These are phyloP conservation scores for Monosporozyma solicola DNA, from an alignment of 805 yeast species.

Conservation along the genomic window DNA sequence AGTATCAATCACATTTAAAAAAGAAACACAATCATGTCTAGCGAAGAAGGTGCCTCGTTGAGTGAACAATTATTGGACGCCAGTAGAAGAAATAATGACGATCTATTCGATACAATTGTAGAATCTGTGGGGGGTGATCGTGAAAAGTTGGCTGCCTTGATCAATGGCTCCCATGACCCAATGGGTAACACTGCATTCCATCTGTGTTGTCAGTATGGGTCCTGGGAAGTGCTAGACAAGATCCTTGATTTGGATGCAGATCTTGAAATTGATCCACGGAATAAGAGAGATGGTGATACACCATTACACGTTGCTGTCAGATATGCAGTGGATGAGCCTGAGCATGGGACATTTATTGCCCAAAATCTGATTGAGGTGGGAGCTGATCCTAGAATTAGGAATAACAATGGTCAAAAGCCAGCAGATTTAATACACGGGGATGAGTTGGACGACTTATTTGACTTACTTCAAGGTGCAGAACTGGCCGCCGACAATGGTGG, in stretches of 20 bases:
- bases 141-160: constrained; percentile 35
- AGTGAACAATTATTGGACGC: constrained; percentile 78
- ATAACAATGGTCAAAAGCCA: constrained; percentile 63
- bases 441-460: constrained; percentile 47
- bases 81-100: constrained; percentile 80
- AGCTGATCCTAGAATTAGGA: constrained; percentile 60
- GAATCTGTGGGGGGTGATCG: constrained; percentile 32
- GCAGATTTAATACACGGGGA: constrained; percentile 53
- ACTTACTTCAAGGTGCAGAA: constrained; percentile 74
- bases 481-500: constrained; percentile 45
- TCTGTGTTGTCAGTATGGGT: constrained; percentile 71
- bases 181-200: constrained; percentile 77
- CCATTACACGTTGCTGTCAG: constrained; percentile 83
- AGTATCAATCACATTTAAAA: constrained; percentile 1
- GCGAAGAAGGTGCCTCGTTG: constrained; percentile 59
- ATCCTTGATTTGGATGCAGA: constrained; percentile 75
- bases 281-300: constrained; percentile 62
- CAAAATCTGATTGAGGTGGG: constrained; percentile 89
- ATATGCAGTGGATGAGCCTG: constrained; percentile 72
- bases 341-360: constrained; percentile 67
- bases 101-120: constrained; percentile 53
- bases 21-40: constrained; percentile 4
- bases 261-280: constrained; percentile 78
- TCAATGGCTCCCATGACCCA: constrained; percentile 67
- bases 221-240: constrained; percentile 75